phyloP scores from a whole-genome alignment of 306 rosid species.

The Hippophae tibetana region DNA sequence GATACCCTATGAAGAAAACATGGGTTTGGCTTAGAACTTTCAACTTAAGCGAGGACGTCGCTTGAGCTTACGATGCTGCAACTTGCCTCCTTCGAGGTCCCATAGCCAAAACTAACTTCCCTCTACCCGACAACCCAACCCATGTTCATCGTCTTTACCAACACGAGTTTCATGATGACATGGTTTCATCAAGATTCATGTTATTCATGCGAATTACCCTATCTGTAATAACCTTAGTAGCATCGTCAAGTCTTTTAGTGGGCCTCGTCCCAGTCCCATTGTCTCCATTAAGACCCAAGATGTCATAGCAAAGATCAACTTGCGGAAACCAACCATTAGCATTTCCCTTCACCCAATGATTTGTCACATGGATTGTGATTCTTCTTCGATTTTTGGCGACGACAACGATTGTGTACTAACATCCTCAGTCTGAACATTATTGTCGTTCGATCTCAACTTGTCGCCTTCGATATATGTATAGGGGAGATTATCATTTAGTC shows the following conservation, averaged over 20 bases:
- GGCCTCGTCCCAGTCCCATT: conserved; percentile 28
- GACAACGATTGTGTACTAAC: conserved; percentile 49
- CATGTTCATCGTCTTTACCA: no score
- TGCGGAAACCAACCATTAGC: conserved; percentile 14
- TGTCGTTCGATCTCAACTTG: conserved; percentile 75
- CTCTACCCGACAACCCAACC: no score
- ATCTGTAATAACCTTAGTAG: conserved; percentile 79
- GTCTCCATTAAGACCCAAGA: conserved; percentile 10
- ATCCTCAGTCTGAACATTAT: conserved; percentile 38
- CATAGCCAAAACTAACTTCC: conserved; percentile 17
- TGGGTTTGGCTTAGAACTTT: conserved; percentile 92
- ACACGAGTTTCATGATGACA: no score
- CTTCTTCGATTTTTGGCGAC: conserved; percentile 68
- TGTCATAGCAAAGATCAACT: conserved; percentile 15
- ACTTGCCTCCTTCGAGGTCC: conserved; percentile 66
- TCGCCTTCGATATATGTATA: conserved; percentile 35
- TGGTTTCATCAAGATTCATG: no score
- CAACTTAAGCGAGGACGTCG: conserved; percentile 73
- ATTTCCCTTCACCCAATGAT: conserved; percentile 29
- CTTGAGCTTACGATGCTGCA: conserved; percentile 71
- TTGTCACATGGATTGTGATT: conserved; percentile 83
- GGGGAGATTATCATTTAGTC: no score
- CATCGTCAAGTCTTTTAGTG: conserved; percentile 85
- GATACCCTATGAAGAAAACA: conserved; percentile 78
- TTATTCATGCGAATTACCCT: conserved; percentile 41